Conservation (phyloP, 75 land plant genomes). For the Sequoiadendron giganteum region DNA sequence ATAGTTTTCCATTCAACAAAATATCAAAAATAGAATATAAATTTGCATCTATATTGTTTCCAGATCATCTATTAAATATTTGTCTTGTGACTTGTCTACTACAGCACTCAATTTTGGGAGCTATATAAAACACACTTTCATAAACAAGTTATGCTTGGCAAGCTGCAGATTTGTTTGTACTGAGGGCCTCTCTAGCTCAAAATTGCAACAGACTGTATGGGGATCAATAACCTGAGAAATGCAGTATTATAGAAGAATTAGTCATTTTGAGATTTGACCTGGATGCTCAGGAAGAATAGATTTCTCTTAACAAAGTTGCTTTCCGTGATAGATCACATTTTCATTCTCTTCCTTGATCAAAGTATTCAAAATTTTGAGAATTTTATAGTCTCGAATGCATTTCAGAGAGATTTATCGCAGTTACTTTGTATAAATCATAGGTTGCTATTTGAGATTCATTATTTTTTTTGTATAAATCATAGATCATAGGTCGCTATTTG, state of each 20-base stretch:
- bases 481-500: not conserved
- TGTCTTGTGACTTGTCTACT: not conserved
- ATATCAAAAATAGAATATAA: not conserved
- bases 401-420: too few relatives aligned
- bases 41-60: not conserved
- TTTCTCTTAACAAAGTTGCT: not conserved
- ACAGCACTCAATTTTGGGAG: slow-evolving; percentile 12
- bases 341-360: not conserved
- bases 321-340: not conserved
- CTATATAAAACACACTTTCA: slow-evolving; percentile 14
- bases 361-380: not conserved
- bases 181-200: not conserved
- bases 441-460: not conserved
- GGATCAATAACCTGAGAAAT: not conserved
- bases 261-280: not conserved
- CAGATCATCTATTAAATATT: not conserved
- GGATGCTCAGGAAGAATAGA: not conserved
- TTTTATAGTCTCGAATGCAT: not conserved
- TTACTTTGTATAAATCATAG: not conserved
- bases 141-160: slow-evolving; percentile 8
- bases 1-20: not conserved
- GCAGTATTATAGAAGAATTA: not conserved
- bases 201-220: not conserved
- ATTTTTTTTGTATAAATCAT: not conserved
- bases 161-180: slow-evolving; percentile 11